Conservation (phyloP, 2,329 filamentous ascomycete genomes). For the Dendryphion nanum region DNA sequence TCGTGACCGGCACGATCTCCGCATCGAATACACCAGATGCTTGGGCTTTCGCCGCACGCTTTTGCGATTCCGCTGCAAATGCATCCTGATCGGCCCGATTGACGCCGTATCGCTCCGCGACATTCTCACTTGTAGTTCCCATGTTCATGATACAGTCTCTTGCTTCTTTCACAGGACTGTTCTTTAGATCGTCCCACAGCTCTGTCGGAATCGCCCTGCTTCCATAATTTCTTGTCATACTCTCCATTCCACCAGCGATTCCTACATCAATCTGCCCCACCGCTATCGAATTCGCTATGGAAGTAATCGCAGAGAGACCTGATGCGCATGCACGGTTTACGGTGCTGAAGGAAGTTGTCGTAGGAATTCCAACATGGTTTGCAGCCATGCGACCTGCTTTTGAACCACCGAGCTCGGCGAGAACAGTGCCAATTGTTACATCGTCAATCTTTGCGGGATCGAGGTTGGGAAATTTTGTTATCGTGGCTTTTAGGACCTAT, state of each 20-base stretch:
- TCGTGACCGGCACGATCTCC: conserved; percentile 80
- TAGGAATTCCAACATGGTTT: conserved; percentile 76
- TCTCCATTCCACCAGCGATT: conserved; percentile 90
- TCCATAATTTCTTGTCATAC: conserved; percentile 92
- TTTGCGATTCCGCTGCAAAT: conserved; percentile 74
- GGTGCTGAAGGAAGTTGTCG: conserved; percentile 74
- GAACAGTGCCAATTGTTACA: conserved; percentile 81
- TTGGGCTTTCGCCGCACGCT: conserved; percentile 69
- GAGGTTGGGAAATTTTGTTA: conserved; percentile 70
- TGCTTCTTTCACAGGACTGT: conserved; percentile 65
- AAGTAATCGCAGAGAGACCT: conserved; percentile 73
- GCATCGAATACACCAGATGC: conserved; percentile 66
- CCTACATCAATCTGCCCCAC: conserved; percentile 70
- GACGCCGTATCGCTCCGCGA: conserved; percentile 74
- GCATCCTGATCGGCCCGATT: conserved; percentile 75
- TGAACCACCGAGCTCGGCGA: conserved; percentile 84
- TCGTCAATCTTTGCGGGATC: conserved; percentile 71
- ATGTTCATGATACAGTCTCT: conserved; percentile 91
- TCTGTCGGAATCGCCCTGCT: conserved; percentile 78
- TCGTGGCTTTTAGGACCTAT: conserved; percentile 62
- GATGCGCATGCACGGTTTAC: conserved; percentile 85
- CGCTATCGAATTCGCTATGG: conserved; percentile 72
- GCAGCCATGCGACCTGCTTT: conserved; percentile 92
- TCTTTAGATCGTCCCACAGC: conserved; percentile 71
- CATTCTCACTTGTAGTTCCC: conserved; percentile 88